Percentiles rank a stretch among this genome's conserved stretches.
phyloP scores from a whole-genome alignment of 306 rosid species.

The Prunus fruticosa region DNA sequence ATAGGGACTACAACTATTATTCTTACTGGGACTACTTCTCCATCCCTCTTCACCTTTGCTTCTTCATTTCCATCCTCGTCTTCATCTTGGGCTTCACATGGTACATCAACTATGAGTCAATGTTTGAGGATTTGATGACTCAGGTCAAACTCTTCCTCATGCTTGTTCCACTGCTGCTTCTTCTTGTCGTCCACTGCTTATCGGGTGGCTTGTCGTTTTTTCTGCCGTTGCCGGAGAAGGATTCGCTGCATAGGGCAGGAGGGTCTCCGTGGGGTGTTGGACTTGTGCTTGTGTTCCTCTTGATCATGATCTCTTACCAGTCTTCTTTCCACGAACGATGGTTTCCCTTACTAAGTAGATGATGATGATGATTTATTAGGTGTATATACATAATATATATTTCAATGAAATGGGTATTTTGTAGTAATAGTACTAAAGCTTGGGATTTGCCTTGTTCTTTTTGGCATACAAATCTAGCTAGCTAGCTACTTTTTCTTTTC shows the following conservation, averaged over 20 bases:
- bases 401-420: not conserved
- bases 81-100: conserved; percentile 57
- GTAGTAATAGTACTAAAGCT: not conserved
- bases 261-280: conserved; percentile 92
- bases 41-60: conserved; percentile 56
- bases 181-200: conserved; percentile 55
- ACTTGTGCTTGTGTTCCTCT: conserved; percentile 55
- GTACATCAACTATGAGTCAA: conserved; percentile 69
- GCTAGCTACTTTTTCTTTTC: not conserved
- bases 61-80: conserved; percentile 49
- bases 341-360: conserved; percentile 61
- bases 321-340: conserved; percentile 76
- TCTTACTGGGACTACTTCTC: conserved; percentile 49
- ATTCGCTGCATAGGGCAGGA: conserved; percentile 73
- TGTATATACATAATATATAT: not conserved
- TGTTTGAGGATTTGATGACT: conserved; percentile 41
- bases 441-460: not conserved
- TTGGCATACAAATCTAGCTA: not conserved
- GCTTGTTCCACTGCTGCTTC: conserved; percentile 50
- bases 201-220: conserved; percentile 37
- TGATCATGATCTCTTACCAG: conserved; percentile 65
- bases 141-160: conserved; percentile 59
- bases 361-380: not conserved
- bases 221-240: conserved; percentile 50
- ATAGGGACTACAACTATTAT: conserved; percentile 34